Evolutionary conservation across 169 alveolate species (phyloP).

Genomic region (Sarcocystis neurona): DNA sequence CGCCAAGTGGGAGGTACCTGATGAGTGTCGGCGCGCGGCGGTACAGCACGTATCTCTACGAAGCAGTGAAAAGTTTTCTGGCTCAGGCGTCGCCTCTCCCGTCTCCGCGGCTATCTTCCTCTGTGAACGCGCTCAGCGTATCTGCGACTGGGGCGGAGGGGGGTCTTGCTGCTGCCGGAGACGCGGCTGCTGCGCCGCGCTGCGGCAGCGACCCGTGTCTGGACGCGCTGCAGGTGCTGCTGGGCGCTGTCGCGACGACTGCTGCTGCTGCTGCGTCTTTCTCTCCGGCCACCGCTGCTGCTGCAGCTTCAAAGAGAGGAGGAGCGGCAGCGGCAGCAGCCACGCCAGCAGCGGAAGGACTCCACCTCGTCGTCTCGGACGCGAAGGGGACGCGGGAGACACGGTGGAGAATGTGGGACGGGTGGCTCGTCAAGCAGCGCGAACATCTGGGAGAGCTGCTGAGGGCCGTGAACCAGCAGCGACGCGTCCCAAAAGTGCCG

Average conservation of each 20-base stretch:
- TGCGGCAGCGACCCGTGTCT: background rate
- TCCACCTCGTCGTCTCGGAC: no score
- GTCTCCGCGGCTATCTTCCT: no score
- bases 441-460: background rate
- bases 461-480: constrained; percentile 4
- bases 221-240: constrained; percentile 10
- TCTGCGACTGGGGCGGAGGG: background rate
- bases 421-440: background rate
- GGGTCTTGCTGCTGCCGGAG: background rate
- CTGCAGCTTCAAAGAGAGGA: background rate
- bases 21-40: constrained; percentile 31
- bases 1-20: background rate
- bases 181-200: no score
- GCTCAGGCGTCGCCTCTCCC: no score
- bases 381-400: no score
- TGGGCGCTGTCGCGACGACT: background rate
- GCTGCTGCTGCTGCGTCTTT: background rate
- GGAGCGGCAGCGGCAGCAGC: background rate
- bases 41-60: background rate
- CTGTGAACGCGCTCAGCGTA: background rate
- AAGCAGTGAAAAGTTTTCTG: background rate
- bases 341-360: no score
- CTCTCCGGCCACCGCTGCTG: background rate
- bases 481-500: constrained; percentile 88
- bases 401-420: no score